Base-by-base conservation (phyloP, 257 asterid species). In the Paraleonurus japonicus region DNA sequence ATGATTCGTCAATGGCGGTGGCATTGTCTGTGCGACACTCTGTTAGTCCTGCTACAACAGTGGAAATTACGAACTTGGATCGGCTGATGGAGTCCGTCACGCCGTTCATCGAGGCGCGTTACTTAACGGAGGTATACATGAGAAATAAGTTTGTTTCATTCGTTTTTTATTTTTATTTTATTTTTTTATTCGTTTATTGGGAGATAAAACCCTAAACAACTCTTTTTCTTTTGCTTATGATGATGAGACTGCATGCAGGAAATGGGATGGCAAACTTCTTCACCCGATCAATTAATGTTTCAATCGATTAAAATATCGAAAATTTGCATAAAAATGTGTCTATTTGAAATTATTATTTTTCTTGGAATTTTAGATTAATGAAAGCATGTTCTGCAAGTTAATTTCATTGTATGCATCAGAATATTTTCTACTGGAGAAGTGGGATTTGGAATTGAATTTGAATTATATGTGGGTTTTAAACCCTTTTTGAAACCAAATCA, bases 41-140 rank as follows among this genome's bases (percentile, higher is more conserved):
- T 22, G 45, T 78, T 65, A 12, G 70, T 80, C 67, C 82, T 66
- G 73, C 76, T 5, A 61, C 83, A 69, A 62, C 68, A 4, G 7
- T 39, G 69, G 74, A 63, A 51, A 67, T 71, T n/a, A 84, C 95
- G 1, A 88, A 92, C 84, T 82, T 90, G 39, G 98, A 86, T 79
- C 88, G 92, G 12, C 76, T 90, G 76, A 74, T 86, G 84, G 88
- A 85, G 45, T 80, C 96, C 20, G 88, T 88, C 37, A 76, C 92
- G 75, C 92, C 94, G 1, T 76, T 60, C 27, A 70, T 90, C 30
- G 67, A 74, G 61, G 94, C 86, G 57, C 84, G 67, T 62, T 61
- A 37, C 61, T 76, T 43, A 9, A 28, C 87, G 55, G 92, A 86
- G 98, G 98, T 92, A 85, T 71, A 74, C 32, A 54, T 5, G 61